Evolutionary conservation across 2,329 filamentous ascomycete genomes (phyloP).

Genomic region (Sphaerulina musiva): DNA sequence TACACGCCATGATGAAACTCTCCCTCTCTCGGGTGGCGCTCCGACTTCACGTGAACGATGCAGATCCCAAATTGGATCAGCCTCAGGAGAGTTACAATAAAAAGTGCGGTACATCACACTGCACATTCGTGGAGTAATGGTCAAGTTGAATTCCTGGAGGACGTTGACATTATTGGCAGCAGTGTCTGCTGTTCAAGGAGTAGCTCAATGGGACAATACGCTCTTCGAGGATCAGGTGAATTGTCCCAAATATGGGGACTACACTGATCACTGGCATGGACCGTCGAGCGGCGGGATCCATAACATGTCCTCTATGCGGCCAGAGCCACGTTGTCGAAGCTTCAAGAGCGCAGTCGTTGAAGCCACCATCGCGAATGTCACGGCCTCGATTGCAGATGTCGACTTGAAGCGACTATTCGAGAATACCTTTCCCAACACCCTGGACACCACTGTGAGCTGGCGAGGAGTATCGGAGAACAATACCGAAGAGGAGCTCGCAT

Average conservation of each 20-base stretch:
- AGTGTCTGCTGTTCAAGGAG: not conserved
- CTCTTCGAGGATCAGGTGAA: slow-evolving; percentile 15
- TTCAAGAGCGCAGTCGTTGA: slow-evolving; percentile 35
- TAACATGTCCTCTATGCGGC: slow-evolving; percentile 40
- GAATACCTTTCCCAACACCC: slow-evolving; percentile 62
- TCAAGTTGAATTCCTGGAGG: not conserved
- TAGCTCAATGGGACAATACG: not conserved
- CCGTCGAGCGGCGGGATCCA: slow-evolving; percentile 39
- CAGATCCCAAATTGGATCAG: not conserved
- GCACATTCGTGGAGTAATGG: not conserved
- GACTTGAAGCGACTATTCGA: slow-evolving; percentile 64
- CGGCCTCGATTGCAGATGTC: slow-evolving; percentile 36
- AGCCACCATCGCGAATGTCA: slow-evolving; percentile 29
- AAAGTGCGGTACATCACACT: too few species aligned
- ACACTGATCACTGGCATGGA: slow-evolving; percentile 26
- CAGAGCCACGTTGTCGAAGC: slow-evolving; percentile 38
- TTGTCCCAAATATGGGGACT: slow-evolving; percentile 39
- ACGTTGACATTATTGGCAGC: not conserved
- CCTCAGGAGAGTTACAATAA: too few species aligned
- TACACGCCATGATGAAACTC: not conserved
- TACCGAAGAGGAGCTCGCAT: slow-evolving; percentile 56
- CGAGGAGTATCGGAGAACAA: slow-evolving; percentile 55
- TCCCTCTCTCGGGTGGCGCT: slow-evolving; percentile 5
- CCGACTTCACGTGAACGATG: not conserved
- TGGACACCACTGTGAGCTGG: slow-evolving; percentile 84